phyloP scores from a whole-genome alignment of 2,329 filamentous ascomycete species.

The Cladophialophora bantiana region DNA sequence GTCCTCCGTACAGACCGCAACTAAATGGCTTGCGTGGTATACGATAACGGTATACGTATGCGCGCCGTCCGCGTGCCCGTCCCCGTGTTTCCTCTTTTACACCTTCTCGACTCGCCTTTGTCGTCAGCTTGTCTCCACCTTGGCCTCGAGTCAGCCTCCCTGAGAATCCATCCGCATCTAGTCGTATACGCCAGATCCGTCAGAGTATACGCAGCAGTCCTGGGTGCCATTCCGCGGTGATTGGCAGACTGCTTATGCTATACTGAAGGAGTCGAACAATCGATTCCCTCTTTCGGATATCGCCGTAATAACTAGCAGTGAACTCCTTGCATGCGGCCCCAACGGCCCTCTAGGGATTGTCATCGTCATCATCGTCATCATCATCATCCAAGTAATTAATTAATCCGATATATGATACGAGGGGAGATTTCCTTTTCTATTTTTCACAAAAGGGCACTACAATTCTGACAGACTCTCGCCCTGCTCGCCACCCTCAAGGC shows the following conservation, averaged over 20 bases:
- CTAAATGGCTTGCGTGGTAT: no score
- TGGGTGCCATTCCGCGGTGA: not conserved
- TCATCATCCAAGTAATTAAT: not conserved
- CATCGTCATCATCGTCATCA: not conserved
- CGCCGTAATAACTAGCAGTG: not conserved
- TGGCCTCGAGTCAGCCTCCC: slow-evolving; percentile 5
- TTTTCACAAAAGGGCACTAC: slow-evolving; percentile 18
- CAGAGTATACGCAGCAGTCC: not conserved
- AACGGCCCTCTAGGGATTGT: not conserved
- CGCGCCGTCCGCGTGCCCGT: not conserved
- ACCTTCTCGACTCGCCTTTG: slow-evolving; percentile 4
- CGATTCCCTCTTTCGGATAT: not conserved
- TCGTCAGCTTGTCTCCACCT: slow-evolving; percentile 17
- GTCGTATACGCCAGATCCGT: slow-evolving; percentile 4
- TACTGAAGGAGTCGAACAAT: not conserved
- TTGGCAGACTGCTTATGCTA: slow-evolving; percentile 8
- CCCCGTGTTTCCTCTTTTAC: slow-evolving; percentile 3
- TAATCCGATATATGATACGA: slow-evolving; percentile 1
- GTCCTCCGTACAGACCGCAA: no score
- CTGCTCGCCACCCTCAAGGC: not conserved
- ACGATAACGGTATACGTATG: no score
- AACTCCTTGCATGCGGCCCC: not conserved
- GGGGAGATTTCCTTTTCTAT: slow-evolving; percentile 29
- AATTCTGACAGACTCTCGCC: not conserved
- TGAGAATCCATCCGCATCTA: not conserved